These are phyloP conservation scores for Persicaria tinctoria DNA, from an alignment of 148 eudicot species.

Conservation along the genomic window DNA sequence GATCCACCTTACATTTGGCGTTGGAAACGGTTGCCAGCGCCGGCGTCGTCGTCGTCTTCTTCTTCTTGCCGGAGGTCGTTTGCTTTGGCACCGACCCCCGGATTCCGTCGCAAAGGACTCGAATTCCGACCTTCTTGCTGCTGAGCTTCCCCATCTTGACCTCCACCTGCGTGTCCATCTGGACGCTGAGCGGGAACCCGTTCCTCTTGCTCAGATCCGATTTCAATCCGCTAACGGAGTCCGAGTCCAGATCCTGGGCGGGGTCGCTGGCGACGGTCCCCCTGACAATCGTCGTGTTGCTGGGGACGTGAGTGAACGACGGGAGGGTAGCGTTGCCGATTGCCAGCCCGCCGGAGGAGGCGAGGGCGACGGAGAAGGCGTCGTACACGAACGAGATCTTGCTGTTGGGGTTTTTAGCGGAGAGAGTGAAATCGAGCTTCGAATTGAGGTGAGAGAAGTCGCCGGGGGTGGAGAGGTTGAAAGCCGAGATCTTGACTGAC, in stretches of 20 bases:
- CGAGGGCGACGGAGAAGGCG: constrained; percentile 27
- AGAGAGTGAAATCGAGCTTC: constrained; percentile 52
- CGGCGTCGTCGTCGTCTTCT: constrained; percentile 23
- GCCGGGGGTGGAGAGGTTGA: constrained; percentile 54
- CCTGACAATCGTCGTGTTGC: constrained; percentile 30
- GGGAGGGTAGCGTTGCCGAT: constrained; percentile 47
- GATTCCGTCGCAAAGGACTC: constrained; percentile 61
- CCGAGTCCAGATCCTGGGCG: constrained; percentile 35
- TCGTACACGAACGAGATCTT: constrained; percentile 44
- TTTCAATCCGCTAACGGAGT: constrained; percentile 26
- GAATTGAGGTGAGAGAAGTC: constrained; percentile 29
- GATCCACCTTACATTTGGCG: constrained; percentile 90
- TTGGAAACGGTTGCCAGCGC: constrained; percentile 29
- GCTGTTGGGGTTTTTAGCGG: constrained; percentile 72
- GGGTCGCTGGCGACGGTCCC: constrained; percentile 23
- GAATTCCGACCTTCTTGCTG: constrained; percentile 52
- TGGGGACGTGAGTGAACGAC: constrained; percentile 33
- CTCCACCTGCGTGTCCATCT: constrained; percentile 47
- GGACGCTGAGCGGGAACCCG: constrained; percentile 44
- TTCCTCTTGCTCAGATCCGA: constrained; percentile 51
- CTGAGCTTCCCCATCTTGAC: constrained; percentile 58
- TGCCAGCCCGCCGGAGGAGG: constrained; percentile 16
- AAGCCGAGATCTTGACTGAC: constrained; percentile 39
- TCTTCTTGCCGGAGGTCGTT: constrained; percentile 26
- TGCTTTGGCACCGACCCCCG: constrained; percentile 45